Percentiles rank a stretch among this genome's conserved stretches.
phyloP scores from a whole-genome alignment of 257 asterid species.

The Solanum pimpinellifolium region DNA sequence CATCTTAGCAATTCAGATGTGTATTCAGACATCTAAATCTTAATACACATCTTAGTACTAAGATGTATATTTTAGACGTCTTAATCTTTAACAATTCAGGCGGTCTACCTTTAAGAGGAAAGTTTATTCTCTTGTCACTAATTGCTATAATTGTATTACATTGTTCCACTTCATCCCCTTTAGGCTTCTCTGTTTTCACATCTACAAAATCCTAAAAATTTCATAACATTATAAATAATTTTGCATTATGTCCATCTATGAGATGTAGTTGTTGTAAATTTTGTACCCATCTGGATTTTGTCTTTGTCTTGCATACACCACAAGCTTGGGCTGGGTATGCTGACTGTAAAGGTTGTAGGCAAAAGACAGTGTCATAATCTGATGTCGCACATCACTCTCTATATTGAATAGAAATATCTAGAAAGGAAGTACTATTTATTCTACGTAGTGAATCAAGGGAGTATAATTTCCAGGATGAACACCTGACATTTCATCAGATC shows the following conservation, averaged over 20 bases:
- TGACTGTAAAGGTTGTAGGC: background rate
- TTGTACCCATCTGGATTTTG: background rate
- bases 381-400: background rate
- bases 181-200: background rate
- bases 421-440: background rate
- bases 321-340: background rate
- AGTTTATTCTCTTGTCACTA: background rate
- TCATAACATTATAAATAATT: background rate
- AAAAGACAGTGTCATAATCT: background rate
- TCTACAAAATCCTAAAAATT: background rate
- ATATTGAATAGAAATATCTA: background rate
- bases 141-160: background rate
- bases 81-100: background rate
- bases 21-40: background rate
- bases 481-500: background rate
- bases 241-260: background rate
- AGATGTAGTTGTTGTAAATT: background rate
- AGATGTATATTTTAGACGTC: background rate
- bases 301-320: background rate
- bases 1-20: background rate
- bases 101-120: background rate
- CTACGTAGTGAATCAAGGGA: background rate
- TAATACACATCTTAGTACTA: background rate
- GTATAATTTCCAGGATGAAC: background rate
- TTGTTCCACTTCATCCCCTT: background rate